Evolutionary conservation across 116 monocot species (phyloP).

Genomic region (Phalaenopsis hybrid): DNA sequence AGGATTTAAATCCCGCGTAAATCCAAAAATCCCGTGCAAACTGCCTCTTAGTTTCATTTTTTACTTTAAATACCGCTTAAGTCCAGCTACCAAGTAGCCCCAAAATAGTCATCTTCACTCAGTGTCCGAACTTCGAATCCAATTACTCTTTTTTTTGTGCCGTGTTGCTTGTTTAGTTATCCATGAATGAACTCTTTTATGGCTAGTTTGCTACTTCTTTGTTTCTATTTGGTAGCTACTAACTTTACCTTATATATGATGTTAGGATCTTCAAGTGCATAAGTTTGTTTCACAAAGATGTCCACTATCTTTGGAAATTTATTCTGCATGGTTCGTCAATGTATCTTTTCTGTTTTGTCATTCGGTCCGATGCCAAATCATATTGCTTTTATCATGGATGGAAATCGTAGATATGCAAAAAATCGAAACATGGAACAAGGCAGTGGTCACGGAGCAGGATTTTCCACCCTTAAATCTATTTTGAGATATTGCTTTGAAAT

Average conservation of each 20-base stretch:
- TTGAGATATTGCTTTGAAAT: constrained; percentile 74
- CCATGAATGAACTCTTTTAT: neutral
- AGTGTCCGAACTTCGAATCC: too few relatives aligned
- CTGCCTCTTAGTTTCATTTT: too few relatives aligned
- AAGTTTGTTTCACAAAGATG: neutral
- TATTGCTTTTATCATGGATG: constrained; percentile 93
- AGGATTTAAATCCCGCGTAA: too few relatives aligned
- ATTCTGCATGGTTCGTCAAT: constrained; percentile 36
- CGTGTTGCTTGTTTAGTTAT: neutral
- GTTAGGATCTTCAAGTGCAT: neutral
- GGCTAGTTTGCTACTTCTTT: neutral
- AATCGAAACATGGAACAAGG: constrained; percentile 19
- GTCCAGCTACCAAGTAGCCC: too few relatives aligned
- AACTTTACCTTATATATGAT: neutral
- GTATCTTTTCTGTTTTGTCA: constrained; percentile 43
- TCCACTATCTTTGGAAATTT: constrained; percentile 16
- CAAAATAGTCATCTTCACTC: too few relatives aligned
- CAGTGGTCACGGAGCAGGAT: constrained; percentile 49
- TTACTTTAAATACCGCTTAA: too few relatives aligned
- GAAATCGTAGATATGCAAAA: constrained; percentile 73
- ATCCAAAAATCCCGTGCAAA: too few relatives aligned
- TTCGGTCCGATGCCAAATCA: constrained; percentile 75
- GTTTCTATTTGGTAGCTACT: neutral
- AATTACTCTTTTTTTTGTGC: too few relatives aligned
- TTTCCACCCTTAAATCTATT: constrained; percentile 38